A percentile compares a stretch with the other conserved stretches of the same genome.
Evolutionary conservation across 495 filamentous ascomycete species (phyloP).

Genomic region (Penicillium macrosclerotiorum): DNA sequence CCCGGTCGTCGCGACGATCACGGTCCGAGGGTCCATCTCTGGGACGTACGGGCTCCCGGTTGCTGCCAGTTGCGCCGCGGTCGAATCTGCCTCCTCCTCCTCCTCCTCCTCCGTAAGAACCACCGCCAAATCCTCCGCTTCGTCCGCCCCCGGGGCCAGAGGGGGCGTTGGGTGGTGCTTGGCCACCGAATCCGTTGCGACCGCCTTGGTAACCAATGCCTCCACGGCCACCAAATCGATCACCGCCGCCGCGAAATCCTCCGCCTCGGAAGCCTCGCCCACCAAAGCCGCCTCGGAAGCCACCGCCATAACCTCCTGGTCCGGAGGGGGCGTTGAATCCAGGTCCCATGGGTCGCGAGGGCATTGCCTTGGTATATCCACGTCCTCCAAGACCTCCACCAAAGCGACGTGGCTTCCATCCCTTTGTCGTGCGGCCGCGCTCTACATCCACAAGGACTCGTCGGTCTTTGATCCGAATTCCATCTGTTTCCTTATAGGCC

Average conservation of each 20-base stretch:
- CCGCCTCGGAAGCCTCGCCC: slow-evolving; percentile 53
- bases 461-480: slow-evolving; percentile 87
- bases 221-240: slow-evolving; percentile 59
- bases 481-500: slow-evolving; percentile 85
- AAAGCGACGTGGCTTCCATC: slow-evolving; percentile 89
- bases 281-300: slow-evolving; percentile 60
- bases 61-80: slow-evolving; percentile 51
- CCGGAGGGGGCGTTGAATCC: slow-evolving; percentile 62
- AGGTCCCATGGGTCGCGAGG: slow-evolving; percentile 65
- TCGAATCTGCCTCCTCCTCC: slow-evolving; percentile 48
- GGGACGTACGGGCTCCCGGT: slow-evolving; percentile 52
- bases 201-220: slow-evolving; percentile 62
- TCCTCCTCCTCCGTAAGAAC: slow-evolving; percentile 37
- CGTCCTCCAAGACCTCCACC: slow-evolving; percentile 91
- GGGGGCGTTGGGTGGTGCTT: slow-evolving; percentile 73
- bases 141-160: slow-evolving; percentile 71
- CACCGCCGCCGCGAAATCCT: slow-evolving; percentile 63
- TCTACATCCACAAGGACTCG: slow-evolving; percentile 94
- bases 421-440: slow-evolving; percentile 89
- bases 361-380: slow-evolving; percentile 82
- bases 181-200: slow-evolving; percentile 57
- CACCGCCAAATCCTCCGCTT: slow-evolving; percentile 33
- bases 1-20: slow-evolving; percentile 58
- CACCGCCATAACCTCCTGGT: slow-evolving; percentile 64
- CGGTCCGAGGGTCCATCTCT: slow-evolving; percentile 49